Evolutionary conservation across 2,329 filamentous ascomycete genomes (phyloP), one percentile per base, ranked within the genome.

Genomic region (Zymoseptoria crescenta): DNA sequence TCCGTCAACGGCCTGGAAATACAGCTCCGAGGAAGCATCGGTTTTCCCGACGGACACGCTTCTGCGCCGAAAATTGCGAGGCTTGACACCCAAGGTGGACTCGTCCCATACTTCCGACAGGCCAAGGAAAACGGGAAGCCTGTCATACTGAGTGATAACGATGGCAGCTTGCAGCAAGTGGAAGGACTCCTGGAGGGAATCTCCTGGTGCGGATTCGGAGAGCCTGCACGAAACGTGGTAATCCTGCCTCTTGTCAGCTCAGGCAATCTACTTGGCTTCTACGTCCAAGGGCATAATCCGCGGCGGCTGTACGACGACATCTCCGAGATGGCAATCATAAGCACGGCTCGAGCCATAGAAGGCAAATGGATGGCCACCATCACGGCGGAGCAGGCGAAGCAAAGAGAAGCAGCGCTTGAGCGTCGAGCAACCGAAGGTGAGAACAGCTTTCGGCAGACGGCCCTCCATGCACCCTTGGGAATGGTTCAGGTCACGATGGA

Each of bases 401-500:
- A 41, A 16, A 54, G 59, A 4, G 62, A 65, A 30, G 16, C 56
- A 49, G 51, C 53, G 35, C 56, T 66, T 4, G 59, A 67, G 54
- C 61, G 54, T 4, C 45, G 58, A 49, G 55, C 59, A 1, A 63
- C 51, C 5, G 62, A 67, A 4, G 71, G 68, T 8, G 74, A 76
- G 52, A 66, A 70, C 1, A 59, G 69, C n/a, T 72, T 77, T 24
- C 68, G 72, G 48, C 67, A 72, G 8, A 73, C 77, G 62, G 74
- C 74, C 1, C 70, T 74, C 52, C 62, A 69, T 8, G 69, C 73
- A 4, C 73, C 75, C 4, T 64, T 77, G 3, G 75, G 70, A 1
- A 75, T 77, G 51, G 74, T 57, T 49, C 66, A 68, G 28, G 64
- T 74, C 29, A 65, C 65, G 9, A 60, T 68, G 5, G 58, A 68